A percentile compares a stretch with the other conserved stretches of the same genome.
These are phyloP conservation scores for Eremomyces bilateralis DNA, from an alignment of 495 filamentous ascomycete species.

Conservation along the genomic window DNA sequence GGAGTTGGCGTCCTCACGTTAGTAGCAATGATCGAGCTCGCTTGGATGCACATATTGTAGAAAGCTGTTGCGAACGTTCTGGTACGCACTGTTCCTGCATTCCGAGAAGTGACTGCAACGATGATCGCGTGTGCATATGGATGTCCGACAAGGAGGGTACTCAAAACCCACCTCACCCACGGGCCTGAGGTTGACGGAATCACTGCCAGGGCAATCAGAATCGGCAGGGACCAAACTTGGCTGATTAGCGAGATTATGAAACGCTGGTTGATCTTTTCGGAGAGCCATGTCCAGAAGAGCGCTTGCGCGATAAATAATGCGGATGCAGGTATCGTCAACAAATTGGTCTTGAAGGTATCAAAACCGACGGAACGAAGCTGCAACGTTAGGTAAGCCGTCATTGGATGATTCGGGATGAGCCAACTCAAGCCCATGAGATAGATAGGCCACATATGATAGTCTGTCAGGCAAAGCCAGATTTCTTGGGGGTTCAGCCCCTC, in stretches of 20 bases:
- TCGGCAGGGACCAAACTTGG: constrained; percentile 35
- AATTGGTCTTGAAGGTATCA: constrained; percentile 12
- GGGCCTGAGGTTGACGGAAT: constrained; percentile 13
- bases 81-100: constrained; percentile 33
- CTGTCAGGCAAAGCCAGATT: constrained; percentile 8
- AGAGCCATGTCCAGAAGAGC: constrained; percentile 32
- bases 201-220: constrained; percentile 28
- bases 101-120: constrained; percentile 22
- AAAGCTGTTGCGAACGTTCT: constrained; percentile 33
- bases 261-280: constrained; percentile 34
- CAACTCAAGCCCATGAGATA: constrained; percentile 15
- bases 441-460: constrained; percentile 20
- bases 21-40: constrained; percentile 7
- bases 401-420: constrained; percentile 10
- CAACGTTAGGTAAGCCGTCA: constrained; percentile 10
- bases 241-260: constrained; percentile 27
- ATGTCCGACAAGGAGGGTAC: constrained; percentile 10
- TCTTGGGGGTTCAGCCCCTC: constrained; percentile 9
- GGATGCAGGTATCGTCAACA: constrained; percentile 16
- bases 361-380: constrained; percentile 8
- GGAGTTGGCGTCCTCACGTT: too few relatives aligned
- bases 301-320: constrained; percentile 24
- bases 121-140: constrained; percentile 13
- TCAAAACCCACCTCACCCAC: constrained; percentile 9
- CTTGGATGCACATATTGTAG: constrained; percentile 31